These are phyloP conservation scores for Carpinus fangiana DNA, from an alignment of 306 rosid genomes.

Conservation along the genomic window DNA sequence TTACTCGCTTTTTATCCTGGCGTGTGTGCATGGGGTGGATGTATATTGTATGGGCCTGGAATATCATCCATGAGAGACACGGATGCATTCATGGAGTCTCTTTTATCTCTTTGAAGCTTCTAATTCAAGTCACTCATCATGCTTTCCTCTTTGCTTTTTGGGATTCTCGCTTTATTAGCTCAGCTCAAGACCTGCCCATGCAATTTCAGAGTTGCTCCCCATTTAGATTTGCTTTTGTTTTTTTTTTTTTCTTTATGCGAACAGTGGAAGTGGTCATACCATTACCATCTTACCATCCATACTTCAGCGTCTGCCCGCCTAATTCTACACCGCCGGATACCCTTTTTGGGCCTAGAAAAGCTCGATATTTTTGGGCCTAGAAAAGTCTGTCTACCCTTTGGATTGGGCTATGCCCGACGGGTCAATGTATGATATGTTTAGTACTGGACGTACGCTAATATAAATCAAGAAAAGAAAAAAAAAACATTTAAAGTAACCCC, in stretches of 20 bases:
- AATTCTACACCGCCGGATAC: no score
- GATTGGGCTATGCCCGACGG: no score
- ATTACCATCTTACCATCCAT: no score
- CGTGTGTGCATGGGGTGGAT: conserved; percentile 46
- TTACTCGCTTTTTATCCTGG: conserved; percentile 60
- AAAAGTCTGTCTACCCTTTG: no score
- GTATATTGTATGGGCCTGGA: background rate
- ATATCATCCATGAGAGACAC: background rate
- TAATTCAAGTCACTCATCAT: conserved; percentile 30
- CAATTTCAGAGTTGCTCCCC: background rate
- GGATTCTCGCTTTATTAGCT: conserved; percentile 14
- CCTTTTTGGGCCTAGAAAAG: no score
- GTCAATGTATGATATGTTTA: background rate
- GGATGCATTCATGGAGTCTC: conserved; percentile 22
- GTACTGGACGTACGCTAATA: background rate
- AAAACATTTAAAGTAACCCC: background rate
- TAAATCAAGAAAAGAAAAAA: background rate
- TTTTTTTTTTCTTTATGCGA: background rate
- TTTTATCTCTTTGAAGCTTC: conserved; percentile 56
- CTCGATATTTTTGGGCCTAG: no score
- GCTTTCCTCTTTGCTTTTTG: conserved; percentile 30
- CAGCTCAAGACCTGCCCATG: background rate
- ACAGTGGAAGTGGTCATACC: background rate
- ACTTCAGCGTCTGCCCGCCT: no score
- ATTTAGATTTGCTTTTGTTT: background rate